A percentile compares a stretch with the other conserved stretches of the same genome.
Conservation (phyloP, 2,329 filamentous ascomycete genomes). For the Cordyceps fumosorosea region DNA sequence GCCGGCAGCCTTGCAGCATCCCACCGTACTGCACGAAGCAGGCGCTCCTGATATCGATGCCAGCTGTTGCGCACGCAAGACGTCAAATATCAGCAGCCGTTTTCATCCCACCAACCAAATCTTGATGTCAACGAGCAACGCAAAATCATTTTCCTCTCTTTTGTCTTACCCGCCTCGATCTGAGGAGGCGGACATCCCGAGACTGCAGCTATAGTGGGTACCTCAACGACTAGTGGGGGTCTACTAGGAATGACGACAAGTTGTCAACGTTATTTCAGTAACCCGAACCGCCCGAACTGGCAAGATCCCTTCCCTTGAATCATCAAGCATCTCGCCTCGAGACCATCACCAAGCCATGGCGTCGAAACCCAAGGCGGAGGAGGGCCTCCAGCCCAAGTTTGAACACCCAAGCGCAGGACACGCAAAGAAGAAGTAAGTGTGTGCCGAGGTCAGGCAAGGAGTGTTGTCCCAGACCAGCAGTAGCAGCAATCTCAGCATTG, state of each 20-base stretch:
- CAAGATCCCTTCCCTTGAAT: slow-evolving; percentile 14
- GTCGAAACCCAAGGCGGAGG: slow-evolving; percentile 25
- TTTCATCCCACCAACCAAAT: too few relatives aligned
- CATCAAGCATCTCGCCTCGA: slow-evolving; percentile 17
- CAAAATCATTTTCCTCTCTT: neutral
- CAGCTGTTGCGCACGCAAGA: too few relatives aligned
- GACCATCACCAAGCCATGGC: slow-evolving; percentile 28
- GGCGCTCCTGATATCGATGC: too few relatives aligned
- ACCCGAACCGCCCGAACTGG: neutral
- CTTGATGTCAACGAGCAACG: too few relatives aligned
- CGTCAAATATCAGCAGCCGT: too few relatives aligned
- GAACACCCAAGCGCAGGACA: slow-evolving; percentile 44
- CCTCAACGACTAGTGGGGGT: slow-evolving; percentile 3
- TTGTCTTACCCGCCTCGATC: neutral
- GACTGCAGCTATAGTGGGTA: slow-evolving; percentile 1
- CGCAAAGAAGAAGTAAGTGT: slow-evolving; percentile 44
- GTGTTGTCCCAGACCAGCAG: neutral
- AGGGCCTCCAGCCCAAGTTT: slow-evolving; percentile 26
- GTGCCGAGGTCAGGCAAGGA: neutral
- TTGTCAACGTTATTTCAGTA: neutral
- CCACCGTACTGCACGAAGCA: too few relatives aligned
- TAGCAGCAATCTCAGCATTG: neutral
- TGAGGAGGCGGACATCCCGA: neutral
- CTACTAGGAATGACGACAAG: neutral
- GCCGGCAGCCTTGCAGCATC: too few relatives aligned